phyloP scores from a whole-genome alignment of 257 asterid genomes.

The Mentha longifolia region DNA sequence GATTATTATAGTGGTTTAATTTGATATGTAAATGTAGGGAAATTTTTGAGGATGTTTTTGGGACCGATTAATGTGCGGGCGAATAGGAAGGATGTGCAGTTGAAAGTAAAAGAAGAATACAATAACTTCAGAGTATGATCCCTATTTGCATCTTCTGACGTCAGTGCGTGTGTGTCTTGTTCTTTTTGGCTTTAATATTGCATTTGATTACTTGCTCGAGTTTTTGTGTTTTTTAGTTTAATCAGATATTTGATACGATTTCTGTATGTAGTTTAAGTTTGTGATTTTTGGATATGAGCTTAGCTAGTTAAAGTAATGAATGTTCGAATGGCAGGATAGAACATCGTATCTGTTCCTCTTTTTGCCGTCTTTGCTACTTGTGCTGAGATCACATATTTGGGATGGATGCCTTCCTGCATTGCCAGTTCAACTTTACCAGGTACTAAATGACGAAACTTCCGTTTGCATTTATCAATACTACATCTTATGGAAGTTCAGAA shows the following conservation, averaged over 20 bases:
- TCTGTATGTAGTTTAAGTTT: slow-evolving; percentile 5
- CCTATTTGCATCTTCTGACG: slow-evolving; percentile 24
- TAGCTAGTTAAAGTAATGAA: slow-evolving; percentile 9
- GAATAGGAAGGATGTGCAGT: slow-evolving; percentile 87
- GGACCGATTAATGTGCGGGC: slow-evolving; percentile 98
- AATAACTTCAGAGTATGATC: slow-evolving; percentile 85
- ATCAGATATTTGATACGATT: background rate
- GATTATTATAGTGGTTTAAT: slow-evolving; percentile 19
- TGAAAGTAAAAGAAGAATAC: slow-evolving; percentile 98
- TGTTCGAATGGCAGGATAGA: slow-evolving; percentile 72
- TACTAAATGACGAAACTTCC: slow-evolving; percentile 34
- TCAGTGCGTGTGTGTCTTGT: background rate
- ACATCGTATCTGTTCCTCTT: slow-evolving; percentile 74
- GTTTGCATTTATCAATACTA: background rate
- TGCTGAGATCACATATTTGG: slow-evolving; percentile 76
- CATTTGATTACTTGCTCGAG: background rate
- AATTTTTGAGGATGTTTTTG: slow-evolving; percentile 90
- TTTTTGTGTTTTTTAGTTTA: background rate
- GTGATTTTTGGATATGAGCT: slow-evolving; percentile 17
- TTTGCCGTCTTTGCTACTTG: slow-evolving; percentile 71
- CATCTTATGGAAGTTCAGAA: slow-evolving; percentile 17
- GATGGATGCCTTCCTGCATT: slow-evolving; percentile 94
- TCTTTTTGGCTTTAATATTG: background rate
- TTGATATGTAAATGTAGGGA: slow-evolving; percentile 56
- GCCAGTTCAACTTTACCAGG: slow-evolving; percentile 99